Conservation (phyloP, 371 early-diverging fungal genomes). For the Mortierella sp. region DNA sequence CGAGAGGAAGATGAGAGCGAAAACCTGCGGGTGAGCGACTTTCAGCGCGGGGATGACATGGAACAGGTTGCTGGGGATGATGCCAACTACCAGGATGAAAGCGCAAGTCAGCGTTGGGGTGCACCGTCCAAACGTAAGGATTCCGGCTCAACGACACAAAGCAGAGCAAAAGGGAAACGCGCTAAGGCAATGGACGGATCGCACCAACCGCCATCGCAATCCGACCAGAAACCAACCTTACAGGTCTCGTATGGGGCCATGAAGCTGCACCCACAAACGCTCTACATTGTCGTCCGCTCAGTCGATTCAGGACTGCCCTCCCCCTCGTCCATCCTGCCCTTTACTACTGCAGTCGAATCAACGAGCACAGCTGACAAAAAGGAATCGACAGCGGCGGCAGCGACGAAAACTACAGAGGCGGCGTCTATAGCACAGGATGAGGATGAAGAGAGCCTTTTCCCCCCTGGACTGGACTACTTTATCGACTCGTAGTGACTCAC, state of each 20-base stretch:
- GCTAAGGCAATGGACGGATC: background rate
- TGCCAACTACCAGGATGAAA: constrained; percentile 19
- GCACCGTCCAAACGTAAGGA: constrained; percentile 15
- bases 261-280: constrained; percentile 39
- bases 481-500: background rate
- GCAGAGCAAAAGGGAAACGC: constrained; percentile 15
- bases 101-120: background rate
- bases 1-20: constrained; percentile 52
- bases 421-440: constrained; percentile 20
- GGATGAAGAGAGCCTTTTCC: constrained; percentile 35
- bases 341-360: background rate
- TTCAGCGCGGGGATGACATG: background rate
- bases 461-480: constrained; percentile 42
- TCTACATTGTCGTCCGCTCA: constrained; percentile 39
- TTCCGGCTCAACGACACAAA: background rate
- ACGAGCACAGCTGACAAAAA: background rate
- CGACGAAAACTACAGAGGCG: background rate
- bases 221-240: constrained; percentile 49
- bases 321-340: constrained; percentile 18
- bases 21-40: constrained; percentile 31
- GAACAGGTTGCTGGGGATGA: constrained; percentile 5
- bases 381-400: background rate
- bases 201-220: constrained; percentile 11
- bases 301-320: background rate
- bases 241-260: constrained; percentile 32